Conservation (phyloP, 441 rosid genomes). For the Populus hybrid region DNA sequence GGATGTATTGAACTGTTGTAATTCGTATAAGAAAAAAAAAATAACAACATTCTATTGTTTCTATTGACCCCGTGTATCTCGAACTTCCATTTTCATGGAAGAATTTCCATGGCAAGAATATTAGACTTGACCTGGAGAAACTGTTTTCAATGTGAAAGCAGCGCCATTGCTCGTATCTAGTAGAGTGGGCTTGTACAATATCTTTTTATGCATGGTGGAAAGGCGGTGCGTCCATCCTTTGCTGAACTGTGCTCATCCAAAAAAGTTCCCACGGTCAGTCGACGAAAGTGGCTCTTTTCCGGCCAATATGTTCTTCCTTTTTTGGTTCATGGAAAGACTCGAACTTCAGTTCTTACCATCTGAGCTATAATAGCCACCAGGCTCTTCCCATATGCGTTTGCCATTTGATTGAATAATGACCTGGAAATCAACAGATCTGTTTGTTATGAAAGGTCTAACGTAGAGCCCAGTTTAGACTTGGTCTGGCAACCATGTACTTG, state of each 20-base stretch:
- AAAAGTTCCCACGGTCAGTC: no score
- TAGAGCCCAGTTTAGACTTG: no score
- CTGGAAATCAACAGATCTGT: no score
- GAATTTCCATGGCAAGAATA: neutral
- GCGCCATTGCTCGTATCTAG: neutral
- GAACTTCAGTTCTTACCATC: no score
- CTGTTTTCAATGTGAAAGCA: neutral
- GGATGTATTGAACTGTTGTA: conserved; percentile 56
- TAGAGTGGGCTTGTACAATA: neutral
- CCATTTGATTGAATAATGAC: no score
- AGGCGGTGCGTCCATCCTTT: neutral
- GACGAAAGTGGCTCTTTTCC: no score
- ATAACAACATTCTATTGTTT: conserved; percentile 26
- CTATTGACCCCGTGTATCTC: conserved; percentile 8
- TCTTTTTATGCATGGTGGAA: neutral
- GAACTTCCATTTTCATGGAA: neutral
- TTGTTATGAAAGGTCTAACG: no score
- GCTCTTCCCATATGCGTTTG: no score
- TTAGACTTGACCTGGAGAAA: neutral
- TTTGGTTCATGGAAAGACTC: no score
- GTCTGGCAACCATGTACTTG: no score
- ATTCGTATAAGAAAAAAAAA: conserved; percentile 37
- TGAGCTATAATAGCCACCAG: no score
- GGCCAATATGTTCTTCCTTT: no score
- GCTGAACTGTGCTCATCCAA: neutral